Percentiles rank a stretch among this genome's conserved stretches.
Evolutionary conservation across 306 rosid species (phyloP).

Genomic region (Delonix regia): DNA sequence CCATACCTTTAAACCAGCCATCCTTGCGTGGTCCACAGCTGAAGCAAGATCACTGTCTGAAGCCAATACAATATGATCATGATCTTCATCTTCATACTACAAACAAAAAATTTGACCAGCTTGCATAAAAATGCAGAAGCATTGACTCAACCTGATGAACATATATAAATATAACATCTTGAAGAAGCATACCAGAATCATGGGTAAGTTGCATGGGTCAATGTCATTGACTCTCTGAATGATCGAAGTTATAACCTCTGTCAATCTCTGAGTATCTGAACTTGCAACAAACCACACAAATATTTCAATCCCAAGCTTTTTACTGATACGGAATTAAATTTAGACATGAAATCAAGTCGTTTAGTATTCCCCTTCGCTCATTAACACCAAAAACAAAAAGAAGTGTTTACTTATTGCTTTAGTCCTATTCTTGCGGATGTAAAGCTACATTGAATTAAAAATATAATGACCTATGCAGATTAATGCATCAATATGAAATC

Average conservation of each 20-base stretch:
- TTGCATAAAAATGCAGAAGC: slow-evolving; percentile 15
- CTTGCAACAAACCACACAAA: slow-evolving; percentile 41
- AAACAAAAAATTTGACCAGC: slow-evolving; percentile 27
- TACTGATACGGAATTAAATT: neutral
- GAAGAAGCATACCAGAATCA: slow-evolving; percentile 67
- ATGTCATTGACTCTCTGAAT: slow-evolving; percentile 83
- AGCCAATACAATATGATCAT: slow-evolving; percentile 79
- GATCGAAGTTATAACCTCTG: slow-evolving; percentile 76
- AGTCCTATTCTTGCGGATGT: neutral
- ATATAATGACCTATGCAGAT: neutral
- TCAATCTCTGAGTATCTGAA: slow-evolving; percentile 74
- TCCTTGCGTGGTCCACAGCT: slow-evolving; percentile 92
- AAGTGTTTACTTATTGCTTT: neutral
- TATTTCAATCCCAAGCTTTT: slow-evolving; percentile 33
- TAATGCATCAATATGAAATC: neutral
- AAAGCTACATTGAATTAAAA: neutral
- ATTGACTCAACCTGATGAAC: neutral
- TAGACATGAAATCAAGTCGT: neutral
- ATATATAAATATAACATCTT: slow-evolving; percentile 23
- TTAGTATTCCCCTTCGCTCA: neutral
- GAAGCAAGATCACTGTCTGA: slow-evolving; percentile 86
- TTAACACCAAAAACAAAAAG: neutral
- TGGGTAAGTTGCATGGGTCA: slow-evolving; percentile 73
- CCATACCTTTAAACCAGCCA: slow-evolving; percentile 85
- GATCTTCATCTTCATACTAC: slow-evolving; percentile 98